Percentiles rank a stretch among this genome's conserved stretches.
Evolutionary conservation across 495 filamentous ascomycete genomes (phyloP).

Genomic region (Aspergillus asperescens): DNA sequence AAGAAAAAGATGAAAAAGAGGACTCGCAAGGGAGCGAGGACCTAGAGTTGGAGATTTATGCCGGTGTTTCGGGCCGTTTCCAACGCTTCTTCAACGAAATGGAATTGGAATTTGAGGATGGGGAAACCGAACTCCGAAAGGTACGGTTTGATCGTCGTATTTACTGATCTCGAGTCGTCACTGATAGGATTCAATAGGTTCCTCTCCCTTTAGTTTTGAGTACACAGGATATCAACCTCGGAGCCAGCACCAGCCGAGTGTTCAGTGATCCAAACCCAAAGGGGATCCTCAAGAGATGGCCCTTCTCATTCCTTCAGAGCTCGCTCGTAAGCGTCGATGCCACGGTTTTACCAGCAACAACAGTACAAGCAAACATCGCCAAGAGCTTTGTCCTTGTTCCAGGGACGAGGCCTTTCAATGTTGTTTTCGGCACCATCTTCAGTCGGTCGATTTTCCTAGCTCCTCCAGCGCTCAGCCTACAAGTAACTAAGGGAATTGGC

Average conservation of each 20-base stretch:
- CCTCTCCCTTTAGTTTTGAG: conserved; percentile 26
- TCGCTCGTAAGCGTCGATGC: conserved; percentile 24
- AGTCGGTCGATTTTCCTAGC: conserved; percentile 22
- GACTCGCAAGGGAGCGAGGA: not conserved
- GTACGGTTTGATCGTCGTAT: conserved; percentile 17
- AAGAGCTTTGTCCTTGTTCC: conserved; percentile 29
- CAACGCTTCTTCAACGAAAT: conserved; percentile 20
- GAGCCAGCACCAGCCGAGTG: conserved; percentile 27
- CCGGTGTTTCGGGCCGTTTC: conserved; percentile 30
- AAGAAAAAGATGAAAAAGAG: conserved; percentile 10
- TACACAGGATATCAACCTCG: conserved; percentile 28
- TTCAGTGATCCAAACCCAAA: conserved; percentile 25
- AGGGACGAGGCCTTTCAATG: conserved; percentile 32
- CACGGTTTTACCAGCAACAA: conserved; percentile 28
- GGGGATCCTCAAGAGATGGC: conserved; percentile 26
- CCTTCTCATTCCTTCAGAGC: conserved; percentile 30
- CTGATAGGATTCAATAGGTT: conserved; percentile 24
- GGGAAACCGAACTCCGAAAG: conserved; percentile 17
- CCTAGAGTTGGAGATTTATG: conserved; percentile 29
- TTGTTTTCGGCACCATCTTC: conserved; percentile 27
- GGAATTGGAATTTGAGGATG: conserved; percentile 24
- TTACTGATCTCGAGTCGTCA: not conserved
- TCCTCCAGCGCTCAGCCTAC: conserved; percentile 28
- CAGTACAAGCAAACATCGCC: conserved; percentile 25
- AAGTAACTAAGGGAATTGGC: conserved; percentile 28